Evolutionary conservation across 139 green algal species (phyloP).

Genomic region (Chlamydomonas incerta): DNA sequence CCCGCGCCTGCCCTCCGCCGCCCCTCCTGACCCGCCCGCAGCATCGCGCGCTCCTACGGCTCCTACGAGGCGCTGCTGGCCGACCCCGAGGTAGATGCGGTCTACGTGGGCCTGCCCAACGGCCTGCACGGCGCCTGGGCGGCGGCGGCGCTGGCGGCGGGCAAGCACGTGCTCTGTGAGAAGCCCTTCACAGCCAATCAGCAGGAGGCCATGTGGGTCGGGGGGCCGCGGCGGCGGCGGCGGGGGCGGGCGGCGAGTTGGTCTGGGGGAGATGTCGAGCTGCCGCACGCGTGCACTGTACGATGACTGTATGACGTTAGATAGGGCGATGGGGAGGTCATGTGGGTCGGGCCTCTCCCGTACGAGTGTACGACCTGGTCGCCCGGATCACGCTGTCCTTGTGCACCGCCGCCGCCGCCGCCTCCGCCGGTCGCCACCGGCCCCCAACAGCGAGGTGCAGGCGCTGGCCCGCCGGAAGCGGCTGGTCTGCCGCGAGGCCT

Average conservation of each 20-base stretch:
- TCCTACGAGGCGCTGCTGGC: slow-evolving; percentile 65
- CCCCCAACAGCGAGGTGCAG: slow-evolving; percentile 57
- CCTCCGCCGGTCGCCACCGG: too few relatives aligned
- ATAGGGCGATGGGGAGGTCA: too few relatives aligned
- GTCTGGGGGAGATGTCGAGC: too few relatives aligned
- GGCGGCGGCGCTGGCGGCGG: slow-evolving; percentile 49
- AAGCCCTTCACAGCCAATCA: slow-evolving; percentile 69
- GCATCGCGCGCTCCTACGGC: slow-evolving; percentile 56
- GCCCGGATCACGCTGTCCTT: too few relatives aligned
- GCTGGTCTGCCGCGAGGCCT: slow-evolving; percentile 65
- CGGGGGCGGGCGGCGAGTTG: slow-evolving; percentile 36
- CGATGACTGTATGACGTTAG: too few relatives aligned
- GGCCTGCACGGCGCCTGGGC: slow-evolving; percentile 62
- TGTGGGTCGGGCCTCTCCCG: too few relatives aligned
- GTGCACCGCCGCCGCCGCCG: not conserved
- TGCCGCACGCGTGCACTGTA: too few relatives aligned
- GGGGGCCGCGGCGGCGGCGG: not conserved
- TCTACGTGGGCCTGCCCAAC: slow-evolving; percentile 72
- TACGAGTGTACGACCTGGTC: too few relatives aligned
- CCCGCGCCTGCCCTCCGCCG: too few relatives aligned
- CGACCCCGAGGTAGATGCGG: slow-evolving; percentile 61
- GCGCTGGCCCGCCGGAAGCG: slow-evolving; percentile 24
- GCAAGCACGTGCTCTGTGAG: slow-evolving; percentile 78
- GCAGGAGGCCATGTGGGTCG: slow-evolving; percentile 47
- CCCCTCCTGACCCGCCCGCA: not conserved